A percentile compares a stretch with the other conserved stretches of the same genome.
These are phyloP conservation scores for Arthrobotrys pseudoclavata DNA, from an alignment of 2,329 filamentous ascomycete genomes.

Conservation along the genomic window DNA sequence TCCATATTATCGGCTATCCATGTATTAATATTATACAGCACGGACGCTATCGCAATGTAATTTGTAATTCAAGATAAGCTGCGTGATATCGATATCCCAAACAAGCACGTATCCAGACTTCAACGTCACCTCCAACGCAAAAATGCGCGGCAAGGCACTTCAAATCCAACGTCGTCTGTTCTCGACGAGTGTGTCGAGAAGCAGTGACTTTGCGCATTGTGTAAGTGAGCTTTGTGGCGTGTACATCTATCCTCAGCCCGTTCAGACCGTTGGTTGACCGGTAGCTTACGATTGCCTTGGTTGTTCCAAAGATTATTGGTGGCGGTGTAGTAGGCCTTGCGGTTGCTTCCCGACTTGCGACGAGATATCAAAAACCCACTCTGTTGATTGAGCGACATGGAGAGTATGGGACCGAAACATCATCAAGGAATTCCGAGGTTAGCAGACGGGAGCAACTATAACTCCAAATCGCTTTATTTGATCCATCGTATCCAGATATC, in stretches of 20 bases:
- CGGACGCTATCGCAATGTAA: not conserved
- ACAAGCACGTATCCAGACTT: not conserved
- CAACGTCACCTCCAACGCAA: constrained; percentile 49
- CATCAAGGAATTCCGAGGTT: constrained; percentile 88
- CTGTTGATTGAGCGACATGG: constrained; percentile 85
- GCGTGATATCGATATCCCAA: not conserved
- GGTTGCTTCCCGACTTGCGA: constrained; percentile 79
- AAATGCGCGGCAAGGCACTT: constrained; percentile 40
- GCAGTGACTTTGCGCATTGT: constrained; percentile 66
- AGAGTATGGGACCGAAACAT: constrained; percentile 84
- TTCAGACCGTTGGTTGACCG: no score
- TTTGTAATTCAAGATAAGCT: not conserved
- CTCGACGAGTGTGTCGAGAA: constrained; percentile 63
- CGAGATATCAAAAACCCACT: constrained; percentile 73
- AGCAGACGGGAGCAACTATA: not conserved
- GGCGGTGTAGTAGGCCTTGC: constrained; percentile 84
- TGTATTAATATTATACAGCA: not conserved
- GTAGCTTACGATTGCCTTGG: not conserved
- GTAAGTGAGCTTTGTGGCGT: constrained; percentile 62
- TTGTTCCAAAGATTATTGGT: constrained; percentile 71
- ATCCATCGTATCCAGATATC: not conserved
- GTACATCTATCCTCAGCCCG: no score
- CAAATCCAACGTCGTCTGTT: constrained; percentile 62
- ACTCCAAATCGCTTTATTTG: not conserved
- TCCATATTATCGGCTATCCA: no score